These are phyloP conservation scores for Beauveria sp. DNA, from an alignment of 2,329 filamentous ascomycete species.

Conservation along the genomic window DNA sequence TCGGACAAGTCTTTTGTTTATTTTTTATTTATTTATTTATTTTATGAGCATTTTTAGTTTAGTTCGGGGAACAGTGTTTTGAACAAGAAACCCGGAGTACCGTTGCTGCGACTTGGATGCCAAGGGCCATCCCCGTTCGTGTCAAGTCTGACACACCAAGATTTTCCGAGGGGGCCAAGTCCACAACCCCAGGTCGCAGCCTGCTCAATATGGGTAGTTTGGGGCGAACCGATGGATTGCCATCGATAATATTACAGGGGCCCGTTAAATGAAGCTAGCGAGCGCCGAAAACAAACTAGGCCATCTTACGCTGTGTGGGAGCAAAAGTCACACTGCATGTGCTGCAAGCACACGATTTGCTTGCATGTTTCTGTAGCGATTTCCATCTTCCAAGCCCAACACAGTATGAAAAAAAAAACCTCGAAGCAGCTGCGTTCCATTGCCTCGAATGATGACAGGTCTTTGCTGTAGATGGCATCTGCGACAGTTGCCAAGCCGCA, in stretches of 20 bases:
- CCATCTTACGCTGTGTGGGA: neutral
- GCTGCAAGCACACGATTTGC: too few species aligned
- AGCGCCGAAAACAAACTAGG: neutral
- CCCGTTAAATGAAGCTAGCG: neutral
- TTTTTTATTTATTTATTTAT: neutral
- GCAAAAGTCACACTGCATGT: neutral
- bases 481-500: neutral
- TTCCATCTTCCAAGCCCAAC: too few species aligned
- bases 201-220: neutral
- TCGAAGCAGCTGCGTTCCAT: neutral
- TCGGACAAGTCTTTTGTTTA: neutral
- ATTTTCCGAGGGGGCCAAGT: neutral
- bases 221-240: neutral
- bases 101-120: neutral
- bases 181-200: neutral
- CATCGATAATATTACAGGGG: neutral
- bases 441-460: neutral
- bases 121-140: neutral
- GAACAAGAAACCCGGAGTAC: neutral
- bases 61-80: neutral
- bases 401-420: neutral
- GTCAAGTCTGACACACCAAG: slow-evolving; percentile 9
- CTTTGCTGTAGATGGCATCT: neutral
- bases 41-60: neutral
- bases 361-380: too few species aligned